A percentile compares a stretch with the other conserved stretches of the same genome.
These are phyloP conservation scores for Microdochium bolleyi DNA, from an alignment of 2,329 filamentous ascomycete genomes.

Conservation along the genomic window DNA sequence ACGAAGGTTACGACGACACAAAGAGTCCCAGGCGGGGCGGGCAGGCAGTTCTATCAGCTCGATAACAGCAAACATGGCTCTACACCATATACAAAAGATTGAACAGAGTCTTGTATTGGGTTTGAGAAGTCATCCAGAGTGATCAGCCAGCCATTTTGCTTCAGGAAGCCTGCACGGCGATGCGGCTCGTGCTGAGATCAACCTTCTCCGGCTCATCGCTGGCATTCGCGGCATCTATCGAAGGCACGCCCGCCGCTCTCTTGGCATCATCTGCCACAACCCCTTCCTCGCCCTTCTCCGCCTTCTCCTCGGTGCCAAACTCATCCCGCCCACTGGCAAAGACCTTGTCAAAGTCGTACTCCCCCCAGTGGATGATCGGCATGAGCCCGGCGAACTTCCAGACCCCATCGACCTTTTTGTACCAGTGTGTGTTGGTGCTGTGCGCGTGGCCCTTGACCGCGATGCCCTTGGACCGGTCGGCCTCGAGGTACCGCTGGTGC, in stretches of 20 bases:
- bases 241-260: neutral
- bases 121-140: neutral
- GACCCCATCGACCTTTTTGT: slow-evolving; percentile 47
- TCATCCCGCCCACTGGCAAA: slow-evolving; percentile 33
- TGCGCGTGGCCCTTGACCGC: slow-evolving; percentile 53
- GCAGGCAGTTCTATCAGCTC: too few species aligned
- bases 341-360: slow-evolving; percentile 50
- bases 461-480: slow-evolving; percentile 32
- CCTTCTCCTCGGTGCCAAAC: slow-evolving; percentile 19
- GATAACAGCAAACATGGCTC: too few species aligned
- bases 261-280: neutral
- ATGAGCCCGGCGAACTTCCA: slow-evolving; percentile 54
- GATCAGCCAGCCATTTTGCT: neutral
- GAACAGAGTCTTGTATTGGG: neutral
- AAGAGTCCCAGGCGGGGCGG: too few species aligned
- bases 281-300: neutral
- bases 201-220: neutral
- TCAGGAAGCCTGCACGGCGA: neutral
- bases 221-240: neutral
- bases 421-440: slow-evolving; percentile 48
- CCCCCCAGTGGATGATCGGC: slow-evolving; percentile 47
- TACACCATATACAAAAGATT: neutral
- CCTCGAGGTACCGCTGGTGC: slow-evolving; percentile 52
- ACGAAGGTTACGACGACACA: too few species aligned
- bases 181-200: neutral